A percentile compares a stretch with the other conserved stretches of the same genome.
Conservation (phyloP, 331 rosid genomes). For the Telfairia occidentalis region DNA sequence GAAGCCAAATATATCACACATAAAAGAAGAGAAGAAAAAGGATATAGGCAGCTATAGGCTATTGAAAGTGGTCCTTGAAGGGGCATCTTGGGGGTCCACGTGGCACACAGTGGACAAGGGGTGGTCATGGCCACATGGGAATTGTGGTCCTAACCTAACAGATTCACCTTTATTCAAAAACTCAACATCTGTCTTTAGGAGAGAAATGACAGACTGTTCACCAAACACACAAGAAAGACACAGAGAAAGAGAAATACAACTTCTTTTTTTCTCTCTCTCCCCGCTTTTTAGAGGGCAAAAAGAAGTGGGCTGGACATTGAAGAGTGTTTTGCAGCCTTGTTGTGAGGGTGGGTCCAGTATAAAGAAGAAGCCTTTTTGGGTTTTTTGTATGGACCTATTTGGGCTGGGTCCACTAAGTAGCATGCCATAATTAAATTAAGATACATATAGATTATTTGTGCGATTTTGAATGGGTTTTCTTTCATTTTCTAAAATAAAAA, state of each 20-base stretch:
- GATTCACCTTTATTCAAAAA: not conserved
- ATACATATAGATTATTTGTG: too few relatives aligned
- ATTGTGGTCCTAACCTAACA: constrained; percentile 2
- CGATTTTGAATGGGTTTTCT: too few relatives aligned
- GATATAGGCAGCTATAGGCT: not conserved
- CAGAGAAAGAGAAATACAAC: not conserved
- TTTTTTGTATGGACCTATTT: not conserved
- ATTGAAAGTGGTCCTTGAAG: not conserved
- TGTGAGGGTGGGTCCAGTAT: constrained; percentile 7
- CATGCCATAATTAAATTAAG: not conserved
- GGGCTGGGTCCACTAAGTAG: not conserved
- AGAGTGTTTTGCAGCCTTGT: constrained; percentile 8
- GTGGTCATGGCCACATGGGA: constrained; percentile 10
- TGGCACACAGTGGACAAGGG: constrained; percentile 9
- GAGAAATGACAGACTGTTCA: constrained; percentile 7
- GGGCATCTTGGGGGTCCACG: constrained; percentile 6
- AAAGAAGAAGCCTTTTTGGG: not conserved
- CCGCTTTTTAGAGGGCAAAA: not conserved
- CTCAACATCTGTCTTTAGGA: not conserved
- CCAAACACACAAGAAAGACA: not conserved
- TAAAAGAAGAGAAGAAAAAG: not conserved
- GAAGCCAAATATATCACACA: not conserved
- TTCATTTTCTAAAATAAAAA: too few relatives aligned
- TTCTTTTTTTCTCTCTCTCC: not conserved
- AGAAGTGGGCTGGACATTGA: constrained; percentile 15